Evolutionary conservation across 441 rosid species (phyloP).

Genomic region (Euphorbia corollata): DNA sequence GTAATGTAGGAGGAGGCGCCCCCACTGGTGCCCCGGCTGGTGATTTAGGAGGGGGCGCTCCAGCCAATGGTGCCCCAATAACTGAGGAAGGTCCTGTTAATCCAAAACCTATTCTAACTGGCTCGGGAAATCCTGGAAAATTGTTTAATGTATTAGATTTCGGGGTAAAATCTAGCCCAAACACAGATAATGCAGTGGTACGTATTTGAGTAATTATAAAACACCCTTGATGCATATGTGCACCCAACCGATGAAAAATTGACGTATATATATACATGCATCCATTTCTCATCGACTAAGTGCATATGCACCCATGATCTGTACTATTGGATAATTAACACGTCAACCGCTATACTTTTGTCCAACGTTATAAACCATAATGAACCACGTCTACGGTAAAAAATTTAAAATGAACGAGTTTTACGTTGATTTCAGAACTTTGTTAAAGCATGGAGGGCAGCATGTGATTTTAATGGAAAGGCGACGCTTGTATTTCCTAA

Average conservation of each 20-base stretch:
- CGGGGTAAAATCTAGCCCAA: conserved; percentile 38
- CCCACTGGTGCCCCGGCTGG: not conserved
- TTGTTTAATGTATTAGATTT: conserved; percentile 35
- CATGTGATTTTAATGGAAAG: conserved; percentile 31
- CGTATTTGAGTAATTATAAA: not conserved
- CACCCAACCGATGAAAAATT: no score
- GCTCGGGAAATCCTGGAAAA: conserved; percentile 22
- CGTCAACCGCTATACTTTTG: no score
- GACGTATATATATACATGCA: no score
- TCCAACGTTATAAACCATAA: no score
- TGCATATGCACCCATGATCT: no score
- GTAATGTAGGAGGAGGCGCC: not conserved
- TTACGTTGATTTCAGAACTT: conserved; percentile 25
- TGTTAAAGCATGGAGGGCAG: conserved; percentile 37
- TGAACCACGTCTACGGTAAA: not conserved
- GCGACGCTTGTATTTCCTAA: conserved; percentile 39
- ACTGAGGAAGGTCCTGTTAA: not conserved
- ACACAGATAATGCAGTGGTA: conserved; percentile 34
- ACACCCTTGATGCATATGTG: no score
- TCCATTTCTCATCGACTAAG: no score
- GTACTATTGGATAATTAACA: no score
- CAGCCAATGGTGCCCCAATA: not conserved
- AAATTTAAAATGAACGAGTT: not conserved
- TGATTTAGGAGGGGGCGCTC: not conserved
- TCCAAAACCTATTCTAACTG: not conserved